Conservation (phyloP, 129 eudicot genomes). For the Heracleum sosnowskyi region DNA sequence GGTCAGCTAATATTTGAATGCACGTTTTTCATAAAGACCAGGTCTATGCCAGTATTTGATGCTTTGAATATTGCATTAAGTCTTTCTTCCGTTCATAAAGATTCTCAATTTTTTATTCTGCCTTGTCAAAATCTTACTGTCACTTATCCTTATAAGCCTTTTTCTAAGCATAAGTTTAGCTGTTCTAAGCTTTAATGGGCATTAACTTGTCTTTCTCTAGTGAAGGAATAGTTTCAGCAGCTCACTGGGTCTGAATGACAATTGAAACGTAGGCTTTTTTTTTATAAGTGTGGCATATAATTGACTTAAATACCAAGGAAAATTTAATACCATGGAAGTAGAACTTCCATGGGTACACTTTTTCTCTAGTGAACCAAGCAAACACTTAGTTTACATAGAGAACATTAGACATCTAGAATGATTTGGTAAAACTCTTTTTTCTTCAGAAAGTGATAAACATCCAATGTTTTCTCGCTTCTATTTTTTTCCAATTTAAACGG, state of each 20-base stretch:
- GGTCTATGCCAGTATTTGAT: neutral
- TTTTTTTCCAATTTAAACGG: neutral
- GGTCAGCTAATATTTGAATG: conserved; percentile 27
- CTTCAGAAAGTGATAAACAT: neutral
- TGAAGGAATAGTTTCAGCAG: neutral
- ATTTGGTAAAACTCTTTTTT: neutral
- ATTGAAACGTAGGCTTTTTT: neutral
- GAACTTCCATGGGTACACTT: neutral
- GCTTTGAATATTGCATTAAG: neutral
- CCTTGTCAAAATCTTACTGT: neutral
- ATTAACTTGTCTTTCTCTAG: neutral
- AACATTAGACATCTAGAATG: neutral
- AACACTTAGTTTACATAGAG: neutral
- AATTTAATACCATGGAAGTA: neutral
- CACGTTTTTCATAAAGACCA: neutral
- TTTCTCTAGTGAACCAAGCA: neutral
- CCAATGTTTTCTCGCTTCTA: neutral
- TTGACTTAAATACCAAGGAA: neutral
- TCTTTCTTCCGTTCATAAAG: neutral
- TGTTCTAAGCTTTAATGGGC: neutral
- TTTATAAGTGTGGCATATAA: neutral
- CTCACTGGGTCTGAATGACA: neutral
- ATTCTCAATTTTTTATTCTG: neutral
- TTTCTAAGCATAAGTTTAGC: neutral
- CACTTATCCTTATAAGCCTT: neutral